Conservation (phyloP, 2,329 filamentous ascomycete species). For the Xylaria hypoxylon region DNA sequence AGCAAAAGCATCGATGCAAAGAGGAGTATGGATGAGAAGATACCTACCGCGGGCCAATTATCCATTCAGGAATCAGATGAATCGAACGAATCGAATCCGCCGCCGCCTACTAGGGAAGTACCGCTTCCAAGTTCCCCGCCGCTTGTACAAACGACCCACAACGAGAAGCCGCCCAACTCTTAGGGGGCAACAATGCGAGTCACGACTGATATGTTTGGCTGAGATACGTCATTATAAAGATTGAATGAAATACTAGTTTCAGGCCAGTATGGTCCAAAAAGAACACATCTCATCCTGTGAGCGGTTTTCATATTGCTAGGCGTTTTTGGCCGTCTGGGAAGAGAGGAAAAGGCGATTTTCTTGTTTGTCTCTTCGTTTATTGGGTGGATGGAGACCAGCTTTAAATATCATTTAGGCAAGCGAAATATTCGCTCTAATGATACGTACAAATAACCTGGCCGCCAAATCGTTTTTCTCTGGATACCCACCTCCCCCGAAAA, state of each 20-base stretch:
- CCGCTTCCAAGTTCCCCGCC: conserved; percentile 48
- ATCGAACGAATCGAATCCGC: conserved; percentile 21
- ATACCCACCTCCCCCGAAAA: conserved; percentile 44
- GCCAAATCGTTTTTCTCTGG: conserved; percentile 38
- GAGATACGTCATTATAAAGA: conserved; percentile 25
- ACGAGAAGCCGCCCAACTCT: conserved; percentile 43
- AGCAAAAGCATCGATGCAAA: conserved; percentile 63
- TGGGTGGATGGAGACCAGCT: conserved; percentile 27
- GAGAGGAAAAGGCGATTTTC: conserved; percentile 23
- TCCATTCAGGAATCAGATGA: conserved; percentile 29
- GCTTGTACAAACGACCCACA: conserved; percentile 45
- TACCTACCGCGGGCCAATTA: conserved; percentile 25
- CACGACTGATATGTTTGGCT: conserved; percentile 33
- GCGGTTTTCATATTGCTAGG: conserved; percentile 26
- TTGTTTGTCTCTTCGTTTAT: conserved; percentile 28
- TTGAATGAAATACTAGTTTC: conserved; percentile 28
- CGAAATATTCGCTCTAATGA: conserved; percentile 10
- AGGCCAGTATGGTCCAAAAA: conserved; percentile 7
- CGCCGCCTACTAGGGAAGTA: conserved; percentile 44
- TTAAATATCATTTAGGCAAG: conserved; percentile 16
- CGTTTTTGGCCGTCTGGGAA: conserved; percentile 29
- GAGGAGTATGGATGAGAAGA: conserved; percentile 55
- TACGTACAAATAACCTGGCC: conserved; percentile 21
- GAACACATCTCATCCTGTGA: conserved; percentile 10
- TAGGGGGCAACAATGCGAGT: conserved; percentile 41